phyloP scores from a whole-genome alignment of 2,329 filamentous ascomycete species.

The Scedosporium aurantiacum region DNA sequence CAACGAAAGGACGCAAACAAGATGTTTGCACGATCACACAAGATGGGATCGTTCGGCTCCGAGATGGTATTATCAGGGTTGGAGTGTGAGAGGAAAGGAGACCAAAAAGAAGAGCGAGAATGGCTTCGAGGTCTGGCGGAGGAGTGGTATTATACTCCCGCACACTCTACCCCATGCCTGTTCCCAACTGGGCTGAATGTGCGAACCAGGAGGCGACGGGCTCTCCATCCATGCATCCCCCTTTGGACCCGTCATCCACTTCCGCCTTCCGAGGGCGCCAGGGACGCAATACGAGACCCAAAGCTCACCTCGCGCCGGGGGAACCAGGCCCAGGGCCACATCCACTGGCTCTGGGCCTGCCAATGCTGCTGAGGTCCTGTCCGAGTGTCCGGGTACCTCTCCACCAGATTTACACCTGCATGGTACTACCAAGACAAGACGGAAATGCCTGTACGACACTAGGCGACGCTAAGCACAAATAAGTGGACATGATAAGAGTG shows the following conservation, averaged over 20 bases:
- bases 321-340: not conserved
- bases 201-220: not conserved
- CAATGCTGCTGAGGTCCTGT: not conserved
- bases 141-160: not conserved
- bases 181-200: not conserved
- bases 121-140: not conserved
- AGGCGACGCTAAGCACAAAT: not conserved
- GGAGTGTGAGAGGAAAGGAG: slow-evolving; percentile 2
- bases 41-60: not conserved
- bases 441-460: not conserved
- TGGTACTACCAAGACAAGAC: not conserved
- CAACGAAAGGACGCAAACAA: slow-evolving; percentile 16
- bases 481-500: not conserved
- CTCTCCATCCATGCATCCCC: not conserved
- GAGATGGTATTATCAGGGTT: slow-evolving; percentile 1
- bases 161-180: not conserved
- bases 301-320: not conserved
- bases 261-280: not conserved
- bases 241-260: not conserved
- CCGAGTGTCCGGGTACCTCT: not conserved
- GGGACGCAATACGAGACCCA: not conserved
- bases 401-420: not conserved
- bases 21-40: slow-evolving; percentile 11
- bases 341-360: not conserved
- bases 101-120: slow-evolving; percentile 1